These are phyloP conservation scores for Verticillium longisporum DNA, from an alignment of 2,329 filamentous ascomycete species.

Conservation along the genomic window DNA sequence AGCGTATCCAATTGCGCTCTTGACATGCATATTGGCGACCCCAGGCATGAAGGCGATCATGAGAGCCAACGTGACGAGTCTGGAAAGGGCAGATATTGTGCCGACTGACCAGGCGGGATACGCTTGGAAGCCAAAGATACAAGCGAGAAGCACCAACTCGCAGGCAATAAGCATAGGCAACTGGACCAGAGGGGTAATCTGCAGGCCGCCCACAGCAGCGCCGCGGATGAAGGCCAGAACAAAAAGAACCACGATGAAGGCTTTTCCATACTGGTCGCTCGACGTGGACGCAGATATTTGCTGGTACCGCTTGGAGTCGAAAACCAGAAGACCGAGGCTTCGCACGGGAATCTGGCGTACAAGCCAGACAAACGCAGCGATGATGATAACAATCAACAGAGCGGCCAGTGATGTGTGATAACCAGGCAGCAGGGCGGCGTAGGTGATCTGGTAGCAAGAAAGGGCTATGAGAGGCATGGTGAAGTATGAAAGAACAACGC, in stretches of 20 bases:
- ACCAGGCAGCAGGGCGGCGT: slow-evolving; percentile 8
- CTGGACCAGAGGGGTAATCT: slow-evolving; percentile 50
- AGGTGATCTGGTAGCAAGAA: slow-evolving; percentile 63
- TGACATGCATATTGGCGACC: slow-evolving; percentile 51
- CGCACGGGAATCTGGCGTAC: slow-evolving; percentile 16
- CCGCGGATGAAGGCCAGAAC: slow-evolving; percentile 58
- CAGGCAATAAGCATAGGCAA: slow-evolving; percentile 62
- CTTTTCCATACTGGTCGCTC: slow-evolving; percentile 22
- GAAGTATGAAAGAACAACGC: slow-evolving; percentile 71
- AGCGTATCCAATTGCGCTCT: slow-evolving; percentile 64
- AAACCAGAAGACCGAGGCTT: slow-evolving; percentile 21
- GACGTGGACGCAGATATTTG: slow-evolving; percentile 37
- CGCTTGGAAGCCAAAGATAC: slow-evolving; percentile 9
- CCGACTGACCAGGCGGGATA: slow-evolving; percentile 7
- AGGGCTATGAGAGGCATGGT: slow-evolving; percentile 64
- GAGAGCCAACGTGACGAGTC: slow-evolving; percentile 40
- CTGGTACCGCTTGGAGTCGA: slow-evolving; percentile 60
- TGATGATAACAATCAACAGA: slow-evolving; percentile 13
- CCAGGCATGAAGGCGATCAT: slow-evolving; percentile 48
- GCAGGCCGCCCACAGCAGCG: slow-evolving; percentile 61
- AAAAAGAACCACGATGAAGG: slow-evolving; percentile 58
- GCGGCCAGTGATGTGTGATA: slow-evolving; percentile 26
- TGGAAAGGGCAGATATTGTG: slow-evolving; percentile 14
- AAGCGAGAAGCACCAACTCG: slow-evolving; percentile 55
- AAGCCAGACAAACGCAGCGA: slow-evolving; percentile 20